These are phyloP conservation scores for Rasamsonia emersonii DNA, from an alignment of 2,329 filamentous ascomycete species.

Conservation along the genomic window DNA sequence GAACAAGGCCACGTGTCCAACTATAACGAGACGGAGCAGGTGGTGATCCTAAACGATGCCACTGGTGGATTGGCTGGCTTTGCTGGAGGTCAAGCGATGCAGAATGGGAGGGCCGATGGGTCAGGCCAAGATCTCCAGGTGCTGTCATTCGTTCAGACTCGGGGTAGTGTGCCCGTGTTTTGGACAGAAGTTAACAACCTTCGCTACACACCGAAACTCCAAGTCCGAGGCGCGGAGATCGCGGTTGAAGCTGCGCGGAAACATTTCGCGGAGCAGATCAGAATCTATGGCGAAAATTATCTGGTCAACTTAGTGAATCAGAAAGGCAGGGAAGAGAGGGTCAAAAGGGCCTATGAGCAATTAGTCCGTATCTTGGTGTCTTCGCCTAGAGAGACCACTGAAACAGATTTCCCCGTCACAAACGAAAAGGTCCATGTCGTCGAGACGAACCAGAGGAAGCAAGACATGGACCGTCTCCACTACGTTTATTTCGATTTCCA, in stretches of 20 bases:
- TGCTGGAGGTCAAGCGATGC: constrained; percentile 65
- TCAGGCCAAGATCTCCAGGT: constrained; percentile 73
- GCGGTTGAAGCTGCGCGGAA: constrained; percentile 69
- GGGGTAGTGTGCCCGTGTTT: constrained; percentile 89
- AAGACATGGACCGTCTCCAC: constrained; percentile 74
- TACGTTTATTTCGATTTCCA: constrained; percentile 99
- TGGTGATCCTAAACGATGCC: constrained; percentile 79
- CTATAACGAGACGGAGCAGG: constrained; percentile 96
- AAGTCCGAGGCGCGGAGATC: constrained; percentile 75
- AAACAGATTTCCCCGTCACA: constrained; percentile 53
- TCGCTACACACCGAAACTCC: constrained; percentile 81
- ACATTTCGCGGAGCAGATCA: constrained; percentile 91
- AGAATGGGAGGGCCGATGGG: constrained; percentile 59
- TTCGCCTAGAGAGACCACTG: constrained; percentile 55
- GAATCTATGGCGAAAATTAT: constrained; percentile 91
- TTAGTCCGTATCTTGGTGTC: constrained; percentile 70
- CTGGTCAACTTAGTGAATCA: constrained; percentile 97
- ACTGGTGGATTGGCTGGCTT: constrained; percentile 68
- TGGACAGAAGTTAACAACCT: constrained; percentile 96
- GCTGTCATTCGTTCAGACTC: constrained; percentile 89
- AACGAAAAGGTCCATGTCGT: constrained; percentile 76
- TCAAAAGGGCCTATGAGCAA: constrained; percentile 92
- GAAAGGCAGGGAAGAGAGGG: constrained; percentile 76
- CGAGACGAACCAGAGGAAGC: constrained; percentile 51
- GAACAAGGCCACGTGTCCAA: constrained; percentile 94